Conservation (phyloP, 495 filamentous ascomycete genomes). For the Penicillium tannophilum region DNA sequence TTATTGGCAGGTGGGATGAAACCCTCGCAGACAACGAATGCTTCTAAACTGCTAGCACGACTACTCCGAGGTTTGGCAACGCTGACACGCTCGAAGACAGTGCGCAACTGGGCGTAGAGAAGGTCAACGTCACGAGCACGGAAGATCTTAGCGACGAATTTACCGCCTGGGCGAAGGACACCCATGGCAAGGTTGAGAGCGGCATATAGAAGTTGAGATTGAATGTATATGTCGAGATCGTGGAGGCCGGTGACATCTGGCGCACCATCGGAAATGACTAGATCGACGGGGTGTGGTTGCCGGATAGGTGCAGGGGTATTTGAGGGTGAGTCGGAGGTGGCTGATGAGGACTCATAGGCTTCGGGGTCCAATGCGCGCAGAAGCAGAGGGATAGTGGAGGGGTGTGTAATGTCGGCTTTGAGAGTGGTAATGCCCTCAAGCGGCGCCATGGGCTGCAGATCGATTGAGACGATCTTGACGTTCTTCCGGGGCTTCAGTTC, state of each 20-base stretch:
- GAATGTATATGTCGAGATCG: constrained; percentile 96
- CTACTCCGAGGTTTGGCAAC: constrained; percentile 93
- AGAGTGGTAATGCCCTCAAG: constrained; percentile 89
- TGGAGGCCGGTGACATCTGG: constrained; percentile 96
- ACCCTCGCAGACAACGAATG: constrained; percentile 92
- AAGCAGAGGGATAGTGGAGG: constrained; percentile 87
- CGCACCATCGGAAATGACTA: constrained; percentile 92
- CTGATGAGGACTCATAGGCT: constrained; percentile 58
- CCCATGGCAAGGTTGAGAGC: constrained; percentile 90
- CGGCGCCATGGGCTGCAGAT: constrained; percentile 92
- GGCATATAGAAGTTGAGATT: constrained; percentile 90
- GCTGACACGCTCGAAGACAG: constrained; percentile 83
- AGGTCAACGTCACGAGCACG: constrained; percentile 89
- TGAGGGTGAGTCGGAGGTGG: constrained; percentile 21
- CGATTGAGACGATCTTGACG: constrained; percentile 93
- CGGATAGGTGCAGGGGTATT: constrained; percentile 39
- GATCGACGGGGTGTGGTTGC: constrained; percentile 73
- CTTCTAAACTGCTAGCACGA: constrained; percentile 91
- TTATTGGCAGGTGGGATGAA: constrained; percentile 60
- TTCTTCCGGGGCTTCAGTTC: constrained; percentile 62
- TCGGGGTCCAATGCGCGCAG: constrained; percentile 81
- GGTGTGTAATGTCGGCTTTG: constrained; percentile 95
- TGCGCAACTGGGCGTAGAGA: constrained; percentile 86
- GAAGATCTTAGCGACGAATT: constrained; percentile 98
- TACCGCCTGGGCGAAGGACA: constrained; percentile 88